Evolutionary conservation across 2,329 filamentous ascomycete species (phyloP), one percentile per base, ranked within the genome.

Genomic region (Daldinia sp.): DNA sequence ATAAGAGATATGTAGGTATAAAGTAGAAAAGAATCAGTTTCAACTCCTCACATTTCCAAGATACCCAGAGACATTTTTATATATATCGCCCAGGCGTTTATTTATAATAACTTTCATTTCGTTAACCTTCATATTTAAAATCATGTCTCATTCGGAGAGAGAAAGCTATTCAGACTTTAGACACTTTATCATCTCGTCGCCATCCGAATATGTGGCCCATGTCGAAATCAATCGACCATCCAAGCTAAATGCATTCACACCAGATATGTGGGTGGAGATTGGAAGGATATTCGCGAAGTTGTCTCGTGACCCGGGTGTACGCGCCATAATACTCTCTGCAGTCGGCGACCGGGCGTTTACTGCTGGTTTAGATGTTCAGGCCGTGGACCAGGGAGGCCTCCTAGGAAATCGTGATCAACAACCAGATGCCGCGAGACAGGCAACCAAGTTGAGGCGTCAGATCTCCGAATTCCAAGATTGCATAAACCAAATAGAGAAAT

Each of bases 231-330:
- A 96, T 81, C 87, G 94, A 1, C 87, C 94, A 1, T 78, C 87
- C 68, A 97, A 96, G 81, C 81, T 97, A 76, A 98, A 98, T 77
- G 88, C 94, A 67, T 97, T 97, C 77, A 85, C 87, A 68, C 88
- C 92, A 75, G 80, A 86, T 55, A 94, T 97, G 88, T 97, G 94
- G 93, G 81, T 89, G 54, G 93, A 96, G 80, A 83, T 97, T 66
- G 86, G 88, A 57, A 73, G 77, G 10, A 82, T 96, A 69, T 95
- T 98, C 81, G 77, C 81, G 58, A 83, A 85, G 63, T 86, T 97
- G 64, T 94, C 91, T 39, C 75, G 79, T 63, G 90, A 94, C 77
- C 81, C 90, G 0, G 83, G 89, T 37, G 85, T 96, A 57, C 91
- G 94, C 66, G 87, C 85, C 66, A 85, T 97, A 58, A 79, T 97